phyloP scores from a whole-genome alignment of 768 basidiomycete genomes.

The Tricholoma bakamatsutake region DNA sequence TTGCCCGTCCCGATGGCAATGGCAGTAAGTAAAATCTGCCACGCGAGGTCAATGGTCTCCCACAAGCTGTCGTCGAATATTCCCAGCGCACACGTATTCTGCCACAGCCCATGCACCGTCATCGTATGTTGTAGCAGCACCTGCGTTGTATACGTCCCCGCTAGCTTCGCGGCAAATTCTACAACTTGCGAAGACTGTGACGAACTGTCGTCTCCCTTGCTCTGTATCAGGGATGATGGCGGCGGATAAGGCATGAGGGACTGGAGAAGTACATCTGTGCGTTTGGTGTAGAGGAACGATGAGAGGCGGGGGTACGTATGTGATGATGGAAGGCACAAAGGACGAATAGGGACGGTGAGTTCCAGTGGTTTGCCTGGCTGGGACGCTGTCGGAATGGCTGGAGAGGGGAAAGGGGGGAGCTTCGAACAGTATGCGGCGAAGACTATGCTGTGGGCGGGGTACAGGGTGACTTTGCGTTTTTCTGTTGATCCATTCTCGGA shows the following conservation, averaged over 20 bases:
- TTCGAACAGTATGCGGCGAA: conserved; percentile 65
- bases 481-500: conserved; percentile 9
- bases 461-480: conserved; percentile 39
- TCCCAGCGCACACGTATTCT: conserved; percentile 66
- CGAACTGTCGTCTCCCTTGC: conserved; percentile 12
- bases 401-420: conserved; percentile 48
- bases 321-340: conserved; percentile 58
- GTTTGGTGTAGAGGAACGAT: conserved; percentile 63
- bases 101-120: conserved; percentile 62
- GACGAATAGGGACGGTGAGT: conserved; percentile 50
- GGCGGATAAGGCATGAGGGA: conserved; percentile 39
- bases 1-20: conserved; percentile 45
- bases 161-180: conserved; percentile 28
- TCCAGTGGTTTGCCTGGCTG: conserved; percentile 14
- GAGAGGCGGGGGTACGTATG: conserved; percentile 53
- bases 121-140: conserved; percentile 44
- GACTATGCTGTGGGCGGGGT: conserved; percentile 65
- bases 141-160: conserved; percentile 34
- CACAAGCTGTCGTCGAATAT: conserved; percentile 61
- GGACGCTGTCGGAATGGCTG: conserved; percentile 20
- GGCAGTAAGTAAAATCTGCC: conserved; percentile 61
- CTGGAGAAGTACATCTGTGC: conserved; percentile 42
- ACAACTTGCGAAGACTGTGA: not conserved
- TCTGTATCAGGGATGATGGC: conserved; percentile 23
- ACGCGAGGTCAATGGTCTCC: conserved; percentile 55